Evolutionary conservation across 768 basidiomycete genomes (phyloP), one percentile per base, ranked within the genome.

Genomic region (Xanthoconium purpureum): DNA sequence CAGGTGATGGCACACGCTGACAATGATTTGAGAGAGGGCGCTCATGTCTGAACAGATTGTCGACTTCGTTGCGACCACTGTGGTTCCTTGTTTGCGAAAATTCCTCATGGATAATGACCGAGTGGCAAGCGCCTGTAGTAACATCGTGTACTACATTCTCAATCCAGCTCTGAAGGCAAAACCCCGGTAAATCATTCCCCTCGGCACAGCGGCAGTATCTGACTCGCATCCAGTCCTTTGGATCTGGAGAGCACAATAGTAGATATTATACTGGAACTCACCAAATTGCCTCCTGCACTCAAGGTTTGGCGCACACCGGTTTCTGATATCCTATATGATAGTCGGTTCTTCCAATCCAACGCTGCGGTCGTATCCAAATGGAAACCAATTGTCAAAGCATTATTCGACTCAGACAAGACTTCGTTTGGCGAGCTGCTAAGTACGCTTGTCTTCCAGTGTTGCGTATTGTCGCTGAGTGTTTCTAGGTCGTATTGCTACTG

Each of bases 261-360:
- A 6, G 76, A 81, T 3, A 84, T 95, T 10, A 73, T 98, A 18
- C 71, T 77, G 35, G 92, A 92, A 66, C 87, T 98, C 83, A 80
- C 89, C 5, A 84, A 79, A 56, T 80, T 94, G 50, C 87, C 90
- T 9, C 78, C 83, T 6, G 83, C 91, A 4, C 71, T 88, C 56
- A 97, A 93, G 66, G 82, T 89, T 8, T 99, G 97, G 97, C 80
- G 87, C 50, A 75, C 82, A 0, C 84, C 86, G 11, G 85, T 98
- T 13, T 71, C 78, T 2, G 97, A 99, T 40, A 80, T 90, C 1
- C 77, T 98, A 57, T 87, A 84, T 63, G 97, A 99, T 69, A 84
- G 81, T 61, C 82, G 92, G 45, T 81, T 98, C 61, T 99, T 99
- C 78, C 90, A 87, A 65, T 87, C 83, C 47, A 77, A 77, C 51